phyloP scores from a whole-genome alignment of 768 basidiomycete species.

The Hebeloma cylindrosporum region DNA sequence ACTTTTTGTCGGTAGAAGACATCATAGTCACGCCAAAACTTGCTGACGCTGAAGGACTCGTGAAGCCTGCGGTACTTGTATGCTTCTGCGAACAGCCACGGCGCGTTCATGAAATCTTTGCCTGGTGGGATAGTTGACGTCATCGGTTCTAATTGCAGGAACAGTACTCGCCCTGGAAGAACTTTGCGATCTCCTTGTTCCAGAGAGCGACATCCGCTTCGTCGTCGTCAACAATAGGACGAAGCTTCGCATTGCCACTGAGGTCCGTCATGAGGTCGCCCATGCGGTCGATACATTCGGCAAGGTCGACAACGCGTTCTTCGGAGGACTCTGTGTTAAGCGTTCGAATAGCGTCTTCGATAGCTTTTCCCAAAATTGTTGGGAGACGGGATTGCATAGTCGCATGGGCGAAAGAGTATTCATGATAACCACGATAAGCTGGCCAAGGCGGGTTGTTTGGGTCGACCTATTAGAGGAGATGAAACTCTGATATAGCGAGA shows the following conservation, averaged over 20 bases:
- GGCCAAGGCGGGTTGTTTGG: slow-evolving; percentile 86
- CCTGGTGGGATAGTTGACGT: slow-evolving; percentile 15
- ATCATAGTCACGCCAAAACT: slow-evolving; percentile 88
- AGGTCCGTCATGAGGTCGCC: slow-evolving; percentile 86
- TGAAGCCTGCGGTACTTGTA: slow-evolving; percentile 91
- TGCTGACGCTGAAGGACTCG: slow-evolving; percentile 91
- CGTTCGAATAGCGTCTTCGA: slow-evolving; percentile 87
- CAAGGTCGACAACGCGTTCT: slow-evolving; percentile 82
- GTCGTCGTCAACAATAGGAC: slow-evolving; percentile 87
- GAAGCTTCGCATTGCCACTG: slow-evolving; percentile 77
- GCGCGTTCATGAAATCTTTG: slow-evolving; percentile 88
- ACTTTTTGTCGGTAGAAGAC: slow-evolving; percentile 95
- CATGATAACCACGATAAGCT: slow-evolving; percentile 77
- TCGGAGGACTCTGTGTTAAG: slow-evolving; percentile 85
- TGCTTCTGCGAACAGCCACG: slow-evolving; percentile 95
- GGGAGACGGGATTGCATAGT: slow-evolving; percentile 97
- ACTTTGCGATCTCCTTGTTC: slow-evolving; percentile 97
- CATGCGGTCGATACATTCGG: slow-evolving; percentile 86
- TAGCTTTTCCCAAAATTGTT: slow-evolving; percentile 93
- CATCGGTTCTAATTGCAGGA: slow-evolving; percentile 5
- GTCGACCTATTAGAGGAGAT: slow-evolving; percentile 50
- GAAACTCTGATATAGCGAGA: neutral
- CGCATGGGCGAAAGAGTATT: slow-evolving; percentile 84
- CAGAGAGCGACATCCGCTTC: slow-evolving; percentile 92
- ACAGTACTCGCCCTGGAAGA: slow-evolving; percentile 69